Conservation (phyloP, 2,329 filamentous ascomycete genomes). For the Fusarium mangiferae region DNA sequence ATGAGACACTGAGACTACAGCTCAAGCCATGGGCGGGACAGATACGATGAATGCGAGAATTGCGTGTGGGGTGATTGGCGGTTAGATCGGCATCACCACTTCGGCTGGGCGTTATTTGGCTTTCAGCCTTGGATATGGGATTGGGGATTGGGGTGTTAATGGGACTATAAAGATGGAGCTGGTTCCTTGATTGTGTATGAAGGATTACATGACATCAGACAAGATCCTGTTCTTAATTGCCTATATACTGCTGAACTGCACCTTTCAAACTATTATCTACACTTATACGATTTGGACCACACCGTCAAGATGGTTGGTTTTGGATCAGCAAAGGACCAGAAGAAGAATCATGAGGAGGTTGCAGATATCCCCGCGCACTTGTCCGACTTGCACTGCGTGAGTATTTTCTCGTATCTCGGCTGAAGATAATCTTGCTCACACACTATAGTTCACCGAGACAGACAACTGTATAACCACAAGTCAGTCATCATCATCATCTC, state of each 20-base stretch:
- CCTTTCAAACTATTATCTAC: neutral
- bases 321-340: slow-evolving; percentile 38
- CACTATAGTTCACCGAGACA: slow-evolving; percentile 62
- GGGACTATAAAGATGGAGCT: slow-evolving; percentile 22
- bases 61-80: neutral
- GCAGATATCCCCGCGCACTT: slow-evolving; percentile 54
- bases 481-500: slow-evolving; percentile 23
- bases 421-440: neutral
- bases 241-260: neutral
- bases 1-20: neutral
- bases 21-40: neutral
- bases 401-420: neutral
- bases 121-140: neutral
- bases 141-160: neutral
- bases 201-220: neutral
- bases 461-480: slow-evolving; percentile 69
- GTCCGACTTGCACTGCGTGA: slow-evolving; percentile 61
- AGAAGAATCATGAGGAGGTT: slow-evolving; percentile 41
- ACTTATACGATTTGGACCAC: neutral
- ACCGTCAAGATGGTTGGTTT: slow-evolving; percentile 41
- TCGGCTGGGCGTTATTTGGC: neutral
- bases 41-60: slow-evolving; percentile 40
- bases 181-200: neutral
- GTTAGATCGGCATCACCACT: slow-evolving; percentile 1
- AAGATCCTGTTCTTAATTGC: neutral